Percentiles rank a stretch among this genome's conserved stretches.
phyloP scores from a whole-genome alignment of 2,329 filamentous ascomycete genomes.

The Fusarium sp. region DNA sequence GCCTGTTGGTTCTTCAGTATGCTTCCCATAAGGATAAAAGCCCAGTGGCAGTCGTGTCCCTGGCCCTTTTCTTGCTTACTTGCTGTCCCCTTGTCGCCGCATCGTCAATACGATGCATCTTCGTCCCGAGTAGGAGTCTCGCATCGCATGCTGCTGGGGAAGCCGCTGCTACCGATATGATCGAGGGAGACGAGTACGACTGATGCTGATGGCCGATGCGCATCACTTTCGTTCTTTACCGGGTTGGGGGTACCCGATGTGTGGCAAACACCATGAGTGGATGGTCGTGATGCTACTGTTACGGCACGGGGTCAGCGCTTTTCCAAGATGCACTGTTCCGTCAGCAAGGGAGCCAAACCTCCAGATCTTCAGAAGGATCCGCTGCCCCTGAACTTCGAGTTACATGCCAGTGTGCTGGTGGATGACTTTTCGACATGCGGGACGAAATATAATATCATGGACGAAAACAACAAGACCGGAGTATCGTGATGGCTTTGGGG shows the following conservation, averaged over 20 bases:
- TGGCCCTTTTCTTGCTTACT: background rate
- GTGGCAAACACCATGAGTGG: conserved; percentile 14
- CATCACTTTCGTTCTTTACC: background rate
- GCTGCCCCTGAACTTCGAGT: background rate
- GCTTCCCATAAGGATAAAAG: fast-evolving
- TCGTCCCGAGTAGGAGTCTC: no score
- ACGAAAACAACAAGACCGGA: background rate
- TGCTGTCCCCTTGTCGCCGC: background rate
- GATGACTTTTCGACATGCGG: background rate
- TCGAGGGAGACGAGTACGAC: background rate
- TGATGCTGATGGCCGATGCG: background rate
- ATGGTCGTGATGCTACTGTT: background rate
- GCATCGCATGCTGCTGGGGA: background rate
- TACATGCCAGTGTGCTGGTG: background rate
- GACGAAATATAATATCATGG: background rate
- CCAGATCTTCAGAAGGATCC: fast-evolving
- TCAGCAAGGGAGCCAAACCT: background rate
- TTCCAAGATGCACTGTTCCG: background rate
- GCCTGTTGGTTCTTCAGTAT: background rate
- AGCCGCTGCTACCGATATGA: background rate
- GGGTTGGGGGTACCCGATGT: background rate
- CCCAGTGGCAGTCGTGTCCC: background rate
- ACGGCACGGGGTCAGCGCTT: background rate
- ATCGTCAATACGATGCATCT: background rate
- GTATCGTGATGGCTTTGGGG: background rate